A percentile compares a stretch with the other conserved stretches of the same genome.
phyloP scores from a whole-genome alignment of 2,329 filamentous ascomycete species.

The Penicillium decumbens region DNA sequence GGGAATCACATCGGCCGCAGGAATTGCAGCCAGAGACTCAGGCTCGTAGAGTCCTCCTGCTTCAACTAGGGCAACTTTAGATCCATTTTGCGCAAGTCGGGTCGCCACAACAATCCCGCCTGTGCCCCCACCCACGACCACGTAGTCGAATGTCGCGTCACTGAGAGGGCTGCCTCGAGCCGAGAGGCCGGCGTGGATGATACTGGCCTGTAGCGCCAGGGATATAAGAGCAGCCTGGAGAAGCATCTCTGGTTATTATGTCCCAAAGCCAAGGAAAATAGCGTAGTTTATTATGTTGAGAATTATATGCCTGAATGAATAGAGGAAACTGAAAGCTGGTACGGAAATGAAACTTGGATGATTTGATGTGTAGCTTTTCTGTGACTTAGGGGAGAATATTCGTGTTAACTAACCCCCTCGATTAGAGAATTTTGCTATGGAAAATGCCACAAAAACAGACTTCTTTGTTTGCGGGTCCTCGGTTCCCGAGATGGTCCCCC shows the following conservation, averaged over 20 bases:
- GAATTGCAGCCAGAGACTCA: conserved; percentile 16
- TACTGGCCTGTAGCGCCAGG: background rate
- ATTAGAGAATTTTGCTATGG: too few species aligned
- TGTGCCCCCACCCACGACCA: conserved; percentile 27
- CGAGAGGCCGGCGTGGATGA: background rate
- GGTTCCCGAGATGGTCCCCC: too few species aligned
- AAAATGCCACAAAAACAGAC: too few species aligned
- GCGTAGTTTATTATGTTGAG: background rate
- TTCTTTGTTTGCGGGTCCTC: too few species aligned
- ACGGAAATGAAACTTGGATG: too few species aligned
- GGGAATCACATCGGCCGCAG: conserved; percentile 17
- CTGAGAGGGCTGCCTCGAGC: background rate
- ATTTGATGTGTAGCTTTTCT: too few species aligned
- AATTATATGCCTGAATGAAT: background rate
- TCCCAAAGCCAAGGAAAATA: background rate
- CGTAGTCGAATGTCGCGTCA: conserved; percentile 21
- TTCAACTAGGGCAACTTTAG: conserved; percentile 28
- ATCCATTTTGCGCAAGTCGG: conserved; percentile 21
- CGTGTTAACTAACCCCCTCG: too few species aligned
- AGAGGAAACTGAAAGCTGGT: too few species aligned
- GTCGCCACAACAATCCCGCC: conserved; percentile 25
- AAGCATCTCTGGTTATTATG: background rate
- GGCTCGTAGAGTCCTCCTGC: conserved; percentile 29
- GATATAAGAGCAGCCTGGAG: background rate
- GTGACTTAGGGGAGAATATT: too few species aligned